Conservation (phyloP, 805 yeast genomes). For the Myxozyma lipomycoides region DNA sequence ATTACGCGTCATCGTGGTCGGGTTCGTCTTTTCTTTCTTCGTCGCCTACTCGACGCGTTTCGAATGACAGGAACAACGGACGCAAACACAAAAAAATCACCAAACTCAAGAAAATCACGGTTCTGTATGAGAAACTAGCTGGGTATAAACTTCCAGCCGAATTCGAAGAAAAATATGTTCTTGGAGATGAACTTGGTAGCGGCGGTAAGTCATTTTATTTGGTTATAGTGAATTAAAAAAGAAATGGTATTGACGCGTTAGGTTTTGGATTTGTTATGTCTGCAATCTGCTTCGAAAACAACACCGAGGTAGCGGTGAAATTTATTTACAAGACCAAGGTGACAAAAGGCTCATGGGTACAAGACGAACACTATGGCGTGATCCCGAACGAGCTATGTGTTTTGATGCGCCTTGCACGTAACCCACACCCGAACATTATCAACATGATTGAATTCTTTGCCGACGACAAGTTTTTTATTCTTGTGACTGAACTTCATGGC, state of each 20-base stretch:
- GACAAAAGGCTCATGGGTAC: slow-evolving; percentile 18
- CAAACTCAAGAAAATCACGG: slow-evolving; percentile 13
- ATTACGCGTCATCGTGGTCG: background rate
- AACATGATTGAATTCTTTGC: slow-evolving; percentile 16
- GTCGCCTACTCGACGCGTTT: too few species aligned
- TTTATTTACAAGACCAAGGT: slow-evolving; percentile 24
- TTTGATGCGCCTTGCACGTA: slow-evolving; percentile 12
- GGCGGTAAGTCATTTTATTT: slow-evolving; percentile 21
- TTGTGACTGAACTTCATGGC: slow-evolving; percentile 26
- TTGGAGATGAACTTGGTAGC: slow-evolving; percentile 26
- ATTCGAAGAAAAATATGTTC: slow-evolving; percentile 16
- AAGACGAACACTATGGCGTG: slow-evolving; percentile 16
- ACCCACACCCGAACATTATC: slow-evolving; percentile 22
- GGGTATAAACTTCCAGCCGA: slow-evolving; percentile 15
- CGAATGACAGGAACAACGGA: background rate
- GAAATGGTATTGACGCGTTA: background rate
- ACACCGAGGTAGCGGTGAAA: slow-evolving; percentile 22
- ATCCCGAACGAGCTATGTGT: slow-evolving; percentile 24
- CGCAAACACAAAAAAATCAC: background rate
- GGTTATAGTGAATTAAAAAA: background rate
- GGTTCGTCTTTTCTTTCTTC: background rate
- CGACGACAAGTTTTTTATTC: slow-evolving; percentile 19
- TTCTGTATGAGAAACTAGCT: slow-evolving; percentile 14
- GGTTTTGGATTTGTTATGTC: slow-evolving; percentile 29
- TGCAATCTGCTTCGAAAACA: slow-evolving; percentile 12